phyloP scores from a whole-genome alignment of 257 asterid genomes.

The Lantana camara region DNA sequence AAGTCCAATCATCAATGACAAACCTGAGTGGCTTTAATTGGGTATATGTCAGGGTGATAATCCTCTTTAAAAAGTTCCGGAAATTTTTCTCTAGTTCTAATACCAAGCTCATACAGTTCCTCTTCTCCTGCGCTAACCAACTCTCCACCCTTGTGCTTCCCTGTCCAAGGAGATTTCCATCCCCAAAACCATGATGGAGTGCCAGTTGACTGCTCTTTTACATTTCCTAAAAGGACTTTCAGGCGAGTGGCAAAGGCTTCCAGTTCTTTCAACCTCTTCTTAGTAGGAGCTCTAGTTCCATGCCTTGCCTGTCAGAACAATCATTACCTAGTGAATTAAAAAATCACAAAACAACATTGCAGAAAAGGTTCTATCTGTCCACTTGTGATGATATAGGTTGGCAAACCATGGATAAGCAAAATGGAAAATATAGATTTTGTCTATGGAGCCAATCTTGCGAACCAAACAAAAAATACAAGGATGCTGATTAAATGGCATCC shows the following conservation, averaged over 20 bases:
- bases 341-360: background rate
- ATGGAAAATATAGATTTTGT: background rate
- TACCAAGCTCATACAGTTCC: conserved; percentile 81
- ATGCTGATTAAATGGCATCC: too few species aligned
- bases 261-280: conserved; percentile 74
- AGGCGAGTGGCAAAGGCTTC: conserved; percentile 65
- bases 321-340: conserved; percentile 20
- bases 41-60: conserved; percentile 85
- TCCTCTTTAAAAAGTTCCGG: conserved; percentile 73
- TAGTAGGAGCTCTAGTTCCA: conserved; percentile 97
- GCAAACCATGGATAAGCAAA: background rate
- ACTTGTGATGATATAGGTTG: background rate
- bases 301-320: conserved; percentile 78
- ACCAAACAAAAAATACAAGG: too few species aligned
- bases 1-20: conserved; percentile 12
- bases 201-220: conserved; percentile 48
- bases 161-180: conserved; percentile 95
- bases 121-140: conserved; percentile 81
- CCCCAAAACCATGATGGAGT: conserved; percentile 77
- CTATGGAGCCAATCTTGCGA: background rate
- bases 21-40: conserved; percentile 94
- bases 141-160: conserved; percentile 87
- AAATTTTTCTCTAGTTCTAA: conserved; percentile 71
- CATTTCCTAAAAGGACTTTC: conserved; percentile 54
- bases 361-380: conserved; percentile 4